Conservation (phyloP, 257 asterid genomes). For the Coffea eugenioides region DNA sequence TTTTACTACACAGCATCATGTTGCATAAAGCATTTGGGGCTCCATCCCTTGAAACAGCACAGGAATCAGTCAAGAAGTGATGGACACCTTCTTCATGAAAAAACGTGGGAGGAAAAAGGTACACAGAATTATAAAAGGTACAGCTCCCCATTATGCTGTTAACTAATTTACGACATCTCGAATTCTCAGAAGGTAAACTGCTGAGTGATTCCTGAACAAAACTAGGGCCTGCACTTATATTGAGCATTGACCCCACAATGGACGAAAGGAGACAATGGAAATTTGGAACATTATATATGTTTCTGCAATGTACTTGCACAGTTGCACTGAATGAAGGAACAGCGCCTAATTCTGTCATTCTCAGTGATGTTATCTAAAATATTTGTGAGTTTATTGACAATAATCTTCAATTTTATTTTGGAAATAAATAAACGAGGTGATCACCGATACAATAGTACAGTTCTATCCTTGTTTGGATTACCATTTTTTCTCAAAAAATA, state of each 20-base stretch:
- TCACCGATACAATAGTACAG: background rate
- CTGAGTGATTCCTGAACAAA: background rate
- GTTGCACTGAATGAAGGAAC: background rate
- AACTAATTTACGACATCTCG: background rate
- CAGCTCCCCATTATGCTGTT: slow-evolving; percentile 1
- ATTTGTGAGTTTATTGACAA: background rate
- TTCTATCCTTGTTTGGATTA: too few relatives aligned
- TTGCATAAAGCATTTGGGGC: background rate
- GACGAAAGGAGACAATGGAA: background rate
- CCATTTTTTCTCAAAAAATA: too few relatives aligned
- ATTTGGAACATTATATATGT: background rate
- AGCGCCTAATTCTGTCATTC: background rate
- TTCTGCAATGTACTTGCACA: background rate
- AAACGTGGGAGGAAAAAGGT: background rate
- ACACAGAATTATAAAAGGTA: slow-evolving; percentile 1
- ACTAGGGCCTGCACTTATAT: background rate
- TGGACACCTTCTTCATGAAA: background rate
- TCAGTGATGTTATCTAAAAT: background rate
- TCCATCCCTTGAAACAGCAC: slow-evolving; percentile 7
- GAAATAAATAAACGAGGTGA: background rate
- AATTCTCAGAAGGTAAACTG: background rate
- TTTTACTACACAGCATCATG: background rate
- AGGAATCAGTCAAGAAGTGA: background rate
- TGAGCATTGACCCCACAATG: background rate
- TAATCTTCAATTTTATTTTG: background rate